Conservation (phyloP, 2,329 filamentous ascomycete species). For the Macrophomina tecta region DNA sequence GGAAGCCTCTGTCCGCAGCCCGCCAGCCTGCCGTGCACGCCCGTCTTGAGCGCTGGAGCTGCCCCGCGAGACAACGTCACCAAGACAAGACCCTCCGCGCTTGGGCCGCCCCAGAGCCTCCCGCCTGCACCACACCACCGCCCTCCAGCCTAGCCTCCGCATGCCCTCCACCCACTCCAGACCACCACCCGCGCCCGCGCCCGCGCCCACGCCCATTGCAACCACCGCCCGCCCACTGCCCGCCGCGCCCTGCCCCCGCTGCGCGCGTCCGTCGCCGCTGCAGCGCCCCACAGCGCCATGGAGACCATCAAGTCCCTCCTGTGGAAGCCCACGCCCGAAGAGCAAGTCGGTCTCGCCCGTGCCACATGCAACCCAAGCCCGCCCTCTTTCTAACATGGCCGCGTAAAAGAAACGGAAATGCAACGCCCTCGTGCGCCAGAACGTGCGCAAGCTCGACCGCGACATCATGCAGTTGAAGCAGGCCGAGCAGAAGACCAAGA, state of each 20-base stretch:
- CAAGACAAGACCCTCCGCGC: constrained; percentile 14
- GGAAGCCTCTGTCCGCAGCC: background rate
- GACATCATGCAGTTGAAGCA: constrained; percentile 81
- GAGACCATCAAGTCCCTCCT: constrained; percentile 86
- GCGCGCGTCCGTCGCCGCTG: constrained; percentile 5
- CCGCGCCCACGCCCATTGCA: background rate
- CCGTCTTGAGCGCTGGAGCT: background rate
- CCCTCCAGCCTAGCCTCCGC: background rate
- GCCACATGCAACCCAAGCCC: background rate
- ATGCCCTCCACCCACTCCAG: background rate
- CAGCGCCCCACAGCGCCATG: constrained; percentile 62
- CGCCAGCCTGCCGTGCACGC: no score
- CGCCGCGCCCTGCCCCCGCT: background rate
- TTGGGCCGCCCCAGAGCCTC: constrained; percentile 14
- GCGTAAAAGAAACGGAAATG: constrained; percentile 85
- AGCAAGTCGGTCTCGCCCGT: constrained; percentile 69
- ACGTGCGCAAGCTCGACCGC: constrained; percentile 92
- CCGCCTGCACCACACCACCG: constrained; percentile 2
- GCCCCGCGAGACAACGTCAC: constrained; percentile 18
- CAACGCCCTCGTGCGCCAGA: constrained; percentile 84
- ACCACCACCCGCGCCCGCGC: background rate
- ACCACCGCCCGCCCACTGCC: background rate
- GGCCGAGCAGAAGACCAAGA: constrained; percentile 76
- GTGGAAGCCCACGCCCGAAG: constrained; percentile 89
- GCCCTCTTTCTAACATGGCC: constrained; percentile 1